Base-by-base conservation (phyloP, 345 rosid species). In the Turnera subulata region DNA sequence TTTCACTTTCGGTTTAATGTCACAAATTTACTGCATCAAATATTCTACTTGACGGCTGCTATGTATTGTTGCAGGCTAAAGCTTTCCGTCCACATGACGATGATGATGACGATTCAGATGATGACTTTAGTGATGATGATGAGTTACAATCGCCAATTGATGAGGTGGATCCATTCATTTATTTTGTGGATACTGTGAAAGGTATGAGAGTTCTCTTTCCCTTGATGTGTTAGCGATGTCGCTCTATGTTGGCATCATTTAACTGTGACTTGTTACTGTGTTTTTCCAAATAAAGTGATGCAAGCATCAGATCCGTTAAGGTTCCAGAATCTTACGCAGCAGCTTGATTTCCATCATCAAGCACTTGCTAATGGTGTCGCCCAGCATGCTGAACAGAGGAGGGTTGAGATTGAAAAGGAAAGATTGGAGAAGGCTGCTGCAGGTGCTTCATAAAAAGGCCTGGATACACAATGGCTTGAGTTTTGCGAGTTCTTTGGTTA, bases 71-170 rank as follows among this genome's bases (percentile, higher is more conserved):
- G 6, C 69, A 83, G 99, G 91, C 91, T 46, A 90, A 78, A 66
- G 74, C 84, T 64, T 90, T 88, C 73, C 80, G 83, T 25, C 76
- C 83, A 22, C 65, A 76, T 64, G 97, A 88, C 35, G 80, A 73
- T 0, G 88, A 82, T 0, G 88, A 90, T 0, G 95, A 90, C 0
- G 92, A 89, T 64, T 80, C 93, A 0, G 96, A 94, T 72, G 96
- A 94, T 61, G 96, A 90, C 65, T 94, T 65, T 37, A 94, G 91
- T 46, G 97, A 90, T 40, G 96, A 94, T 61, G 97, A 94, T 42
- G 99, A 85, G 74, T 68, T 84, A 69, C 96, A 84, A 61, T 94
- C 97, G 9, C 99, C 99, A 50, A 88, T 94, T 18, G 97, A 90
- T 69, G 96, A 94, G 64, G 89, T 94, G 65, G 99, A 94, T 68